Conservation (phyloP, 192 early-diverging fungal genomes). For the Piromyces sp. region DNA sequence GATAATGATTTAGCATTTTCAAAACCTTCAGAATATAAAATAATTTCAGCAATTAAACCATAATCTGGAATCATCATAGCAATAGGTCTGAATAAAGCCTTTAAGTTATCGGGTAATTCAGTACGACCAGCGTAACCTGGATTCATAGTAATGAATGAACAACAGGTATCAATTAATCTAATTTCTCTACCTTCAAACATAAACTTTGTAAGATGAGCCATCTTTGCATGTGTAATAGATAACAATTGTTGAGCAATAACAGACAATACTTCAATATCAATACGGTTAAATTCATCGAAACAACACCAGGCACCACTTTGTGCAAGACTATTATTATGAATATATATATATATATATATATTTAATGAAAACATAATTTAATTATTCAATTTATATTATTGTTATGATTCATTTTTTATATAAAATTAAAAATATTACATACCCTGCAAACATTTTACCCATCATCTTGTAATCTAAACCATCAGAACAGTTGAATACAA, state of each 20-base stretch:
- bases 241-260: constrained; percentile 45
- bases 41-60: constrained; percentile 44
- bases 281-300: constrained; percentile 47
- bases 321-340: constrained; percentile 9
- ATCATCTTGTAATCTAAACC: constrained; percentile 51
- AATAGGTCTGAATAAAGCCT: constrained; percentile 40
- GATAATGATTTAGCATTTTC: constrained; percentile 34
- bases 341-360: too few species aligned
- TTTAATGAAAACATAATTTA: too few species aligned
- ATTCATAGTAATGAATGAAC: constrained; percentile 44
- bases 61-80: constrained; percentile 52
- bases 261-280: constrained; percentile 41
- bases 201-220: constrained; percentile 30
- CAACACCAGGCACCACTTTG: constrained; percentile 46
- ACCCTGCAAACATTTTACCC: constrained; percentile 44
- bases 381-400: too few species aligned
- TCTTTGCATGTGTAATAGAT: constrained; percentile 41
- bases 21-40: constrained; percentile 45
- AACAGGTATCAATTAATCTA: constrained; percentile 36
- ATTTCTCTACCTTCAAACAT: constrained; percentile 43
- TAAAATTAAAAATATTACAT: too few species aligned
- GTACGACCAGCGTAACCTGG: constrained; percentile 41
- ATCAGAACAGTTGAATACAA: constrained; percentile 48
- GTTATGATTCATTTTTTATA: too few species aligned
- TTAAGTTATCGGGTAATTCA: constrained; percentile 41